Conservation (phyloP, 2,329 filamentous ascomycete species). For the Trichoderma endophyticum region DNA sequence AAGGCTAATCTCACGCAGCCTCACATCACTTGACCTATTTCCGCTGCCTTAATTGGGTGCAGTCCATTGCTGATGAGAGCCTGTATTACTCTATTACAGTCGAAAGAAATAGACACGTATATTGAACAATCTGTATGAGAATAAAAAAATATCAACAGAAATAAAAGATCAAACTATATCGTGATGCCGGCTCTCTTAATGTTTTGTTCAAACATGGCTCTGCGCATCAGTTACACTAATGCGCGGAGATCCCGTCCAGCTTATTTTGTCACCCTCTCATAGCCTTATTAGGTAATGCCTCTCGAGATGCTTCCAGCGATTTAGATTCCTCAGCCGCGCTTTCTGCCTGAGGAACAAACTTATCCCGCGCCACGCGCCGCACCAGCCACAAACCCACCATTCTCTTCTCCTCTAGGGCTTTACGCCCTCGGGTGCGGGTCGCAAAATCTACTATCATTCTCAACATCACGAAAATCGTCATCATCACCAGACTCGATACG, state of each 20-base stretch:
- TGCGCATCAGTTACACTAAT: not conserved
- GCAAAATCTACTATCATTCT: slow-evolving; percentile 34
- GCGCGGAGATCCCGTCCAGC: not conserved
- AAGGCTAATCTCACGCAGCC: slow-evolving; percentile 17
- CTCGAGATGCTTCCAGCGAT: not conserved
- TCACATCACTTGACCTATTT: slow-evolving; percentile 13
- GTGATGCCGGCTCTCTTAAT: not conserved
- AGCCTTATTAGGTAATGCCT: slow-evolving; percentile 1
- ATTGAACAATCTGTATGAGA: no score
- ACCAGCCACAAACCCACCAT: slow-evolving; percentile 21
- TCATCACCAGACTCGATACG: slow-evolving; percentile 38
- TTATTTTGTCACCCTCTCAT: slow-evolving; percentile 14
- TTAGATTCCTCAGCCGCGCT: not conserved
- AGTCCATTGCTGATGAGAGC: not conserved
- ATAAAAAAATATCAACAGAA: not conserved
- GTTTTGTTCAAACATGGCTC: not conserved
- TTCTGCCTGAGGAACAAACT: slow-evolving; percentile 22
- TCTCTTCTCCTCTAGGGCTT: slow-evolving; percentile 34
- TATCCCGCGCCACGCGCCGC: slow-evolving; percentile 4
- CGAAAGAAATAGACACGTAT: not conserved
- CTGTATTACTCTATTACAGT: not conserved
- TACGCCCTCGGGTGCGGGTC: slow-evolving; percentile 35
- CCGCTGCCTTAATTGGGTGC: not conserved
- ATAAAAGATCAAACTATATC: not conserved
- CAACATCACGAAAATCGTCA: slow-evolving; percentile 33